These are phyloP conservation scores for Phytophthora capsici DNA, from an alignment of 352 stramenopile species.

Conservation along the genomic window DNA sequence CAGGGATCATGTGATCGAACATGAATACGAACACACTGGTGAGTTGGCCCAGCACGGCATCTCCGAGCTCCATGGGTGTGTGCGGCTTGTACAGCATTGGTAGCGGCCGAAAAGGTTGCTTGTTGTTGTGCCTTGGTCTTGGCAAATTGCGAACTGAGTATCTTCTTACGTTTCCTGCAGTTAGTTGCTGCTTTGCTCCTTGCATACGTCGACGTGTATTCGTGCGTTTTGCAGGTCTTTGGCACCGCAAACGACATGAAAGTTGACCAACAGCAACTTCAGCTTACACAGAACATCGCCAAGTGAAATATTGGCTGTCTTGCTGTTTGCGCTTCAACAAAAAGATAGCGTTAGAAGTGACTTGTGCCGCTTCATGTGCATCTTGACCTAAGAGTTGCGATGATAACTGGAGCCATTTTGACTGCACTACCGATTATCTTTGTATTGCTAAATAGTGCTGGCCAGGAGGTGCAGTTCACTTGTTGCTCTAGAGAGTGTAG, in stretches of 20 bases:
- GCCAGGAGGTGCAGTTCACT: not conserved
- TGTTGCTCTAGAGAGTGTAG: not conserved
- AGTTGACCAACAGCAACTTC: conserved; percentile 8
- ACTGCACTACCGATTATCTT: not conserved
- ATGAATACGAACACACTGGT: conserved; percentile 42
- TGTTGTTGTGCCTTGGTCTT: conserved; percentile 16
- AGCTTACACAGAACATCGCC: not conserved
- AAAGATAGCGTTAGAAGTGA: not conserved
- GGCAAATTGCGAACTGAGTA: conserved; percentile 25
- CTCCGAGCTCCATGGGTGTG: conserved; percentile 46
- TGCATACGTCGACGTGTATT: conserved; percentile 30
- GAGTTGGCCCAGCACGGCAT: conserved; percentile 46
- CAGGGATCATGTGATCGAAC: conserved; percentile 51
- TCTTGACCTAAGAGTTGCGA: not conserved
- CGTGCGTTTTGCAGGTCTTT: conserved; percentile 4
- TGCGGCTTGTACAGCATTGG: conserved; percentile 39
- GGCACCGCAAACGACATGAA: not conserved
- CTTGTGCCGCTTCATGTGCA: not conserved
- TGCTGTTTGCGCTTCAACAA: conserved; percentile 12
- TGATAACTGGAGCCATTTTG: no score
- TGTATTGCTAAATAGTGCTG: no score
- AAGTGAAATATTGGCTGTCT: conserved; percentile 1
- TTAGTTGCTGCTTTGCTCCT: not conserved
- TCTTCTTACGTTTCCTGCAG: no score
- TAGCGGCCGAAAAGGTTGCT: conserved; percentile 1